Conservation (phyloP, 257 asterid genomes). For the Solanum tacnaense region DNA sequence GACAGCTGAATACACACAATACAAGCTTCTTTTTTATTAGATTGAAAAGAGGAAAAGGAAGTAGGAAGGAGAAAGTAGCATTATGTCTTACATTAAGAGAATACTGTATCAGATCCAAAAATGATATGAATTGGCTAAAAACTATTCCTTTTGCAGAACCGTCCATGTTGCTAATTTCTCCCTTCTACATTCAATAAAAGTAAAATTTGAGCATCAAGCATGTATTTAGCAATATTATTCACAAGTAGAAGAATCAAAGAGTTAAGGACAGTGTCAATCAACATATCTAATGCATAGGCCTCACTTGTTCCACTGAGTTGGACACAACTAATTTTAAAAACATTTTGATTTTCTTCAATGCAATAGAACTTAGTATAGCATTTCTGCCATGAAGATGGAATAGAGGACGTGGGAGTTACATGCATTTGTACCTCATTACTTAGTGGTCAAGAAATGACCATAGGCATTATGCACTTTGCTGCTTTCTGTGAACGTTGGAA, state of each 20-base stretch:
- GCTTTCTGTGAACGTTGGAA: too few relatives aligned
- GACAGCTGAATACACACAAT: slow-evolving; percentile 28
- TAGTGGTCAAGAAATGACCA: too few relatives aligned
- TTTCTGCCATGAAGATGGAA: too few relatives aligned
- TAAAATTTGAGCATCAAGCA: not conserved
- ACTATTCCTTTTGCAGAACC: slow-evolving; percentile 93
- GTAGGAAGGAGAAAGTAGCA: not conserved
- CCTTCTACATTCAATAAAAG: slow-evolving; percentile 47
- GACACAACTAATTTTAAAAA: not conserved
- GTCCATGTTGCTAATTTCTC: slow-evolving; percentile 80
- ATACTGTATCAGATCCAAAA: slow-evolving; percentile 77
- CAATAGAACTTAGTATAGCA: not conserved
- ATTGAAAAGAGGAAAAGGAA: not conserved
- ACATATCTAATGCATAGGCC: not conserved
- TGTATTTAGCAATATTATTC: not conserved
- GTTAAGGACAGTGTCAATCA: not conserved
- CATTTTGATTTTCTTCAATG: not conserved
- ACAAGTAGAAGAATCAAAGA: not conserved
- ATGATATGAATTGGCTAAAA: slow-evolving; percentile 90
- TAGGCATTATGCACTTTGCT: too few relatives aligned
- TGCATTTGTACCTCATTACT: too few relatives aligned
- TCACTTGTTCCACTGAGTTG: not conserved
- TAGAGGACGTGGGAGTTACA: too few relatives aligned
- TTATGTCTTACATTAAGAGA: slow-evolving; percentile 51
- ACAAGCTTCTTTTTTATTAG: not conserved